Evolutionary conservation across 2,329 filamentous ascomycete species (phyloP).

Genomic region (Phoma sp.): DNA sequence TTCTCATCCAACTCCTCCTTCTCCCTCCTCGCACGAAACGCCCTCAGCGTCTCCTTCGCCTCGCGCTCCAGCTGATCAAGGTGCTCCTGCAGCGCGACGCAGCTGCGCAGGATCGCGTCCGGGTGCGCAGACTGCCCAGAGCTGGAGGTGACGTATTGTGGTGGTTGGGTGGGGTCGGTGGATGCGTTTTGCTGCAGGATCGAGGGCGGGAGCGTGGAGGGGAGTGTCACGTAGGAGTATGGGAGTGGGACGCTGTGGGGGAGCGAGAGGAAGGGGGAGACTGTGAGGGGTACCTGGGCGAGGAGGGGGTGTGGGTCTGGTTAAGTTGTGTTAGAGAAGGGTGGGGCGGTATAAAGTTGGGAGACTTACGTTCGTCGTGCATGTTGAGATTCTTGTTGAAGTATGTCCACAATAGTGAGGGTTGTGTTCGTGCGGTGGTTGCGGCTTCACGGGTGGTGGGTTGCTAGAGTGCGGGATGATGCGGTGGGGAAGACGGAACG

Average conservation of each 20-base stretch:
- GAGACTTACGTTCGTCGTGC: conserved; percentile 12
- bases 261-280: conserved; percentile 91
- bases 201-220: conserved; percentile 81
- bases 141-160: conserved; percentile 80
- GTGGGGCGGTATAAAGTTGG: neutral
- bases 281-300: conserved; percentile 89
- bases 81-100: conserved; percentile 77
- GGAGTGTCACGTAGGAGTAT: conserved; percentile 92
- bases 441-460: neutral
- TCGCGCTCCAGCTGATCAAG: conserved; percentile 72
- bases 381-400: neutral
- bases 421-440: neutral
- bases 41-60: conserved; percentile 69
- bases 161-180: conserved; percentile 62
- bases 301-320: conserved; percentile 78
- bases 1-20: conserved; percentile 78
- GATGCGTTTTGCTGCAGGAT: conserved; percentile 57
- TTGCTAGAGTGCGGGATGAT: conserved; percentile 11
- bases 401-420: neutral
- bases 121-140: conserved; percentile 81
- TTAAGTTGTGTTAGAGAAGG: conserved; percentile 15
- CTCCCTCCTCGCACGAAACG: conserved; percentile 71
- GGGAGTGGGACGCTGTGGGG: conserved; percentile 89
- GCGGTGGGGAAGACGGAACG: conserved; percentile 15
- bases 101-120: conserved; percentile 82